Base-by-base conservation (phyloP, 2,329 filamentous ascomycete genomes). In the Ophiosphaerella korrae region DNA sequence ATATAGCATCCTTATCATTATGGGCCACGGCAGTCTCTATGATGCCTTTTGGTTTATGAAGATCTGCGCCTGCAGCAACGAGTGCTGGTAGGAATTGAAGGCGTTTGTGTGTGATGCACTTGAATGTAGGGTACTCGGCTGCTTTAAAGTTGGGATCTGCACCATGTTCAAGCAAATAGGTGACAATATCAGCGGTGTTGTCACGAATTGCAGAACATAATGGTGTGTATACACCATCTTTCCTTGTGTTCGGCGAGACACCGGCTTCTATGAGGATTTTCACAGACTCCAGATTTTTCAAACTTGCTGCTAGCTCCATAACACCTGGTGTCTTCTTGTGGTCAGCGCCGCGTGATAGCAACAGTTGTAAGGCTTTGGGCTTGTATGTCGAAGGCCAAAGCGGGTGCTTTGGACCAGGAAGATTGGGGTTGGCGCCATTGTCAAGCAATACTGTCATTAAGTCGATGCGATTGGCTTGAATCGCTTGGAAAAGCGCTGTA, bases 171-270 rank as follows among this genome's bases (percentile, higher is more conserved):
- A 83, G 77, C 73, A 89, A 78, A 11, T 87, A 79, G 12, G 81
- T 75, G 42, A 89, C 79, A 33, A 89, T 84, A 12, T 88, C 84
- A 18, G 75, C 66, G 41, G 82, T 80, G 64, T 88, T 82, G 68
- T 89, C 86, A 18, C 86, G 84, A 55, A 89, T 88, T 0, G 86
- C 79, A 0, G 85, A 84, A 73, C 86, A 88, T 0, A 89, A 76
- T 0, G 86, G 86, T 0, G 86, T 88, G 70, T 87, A 89, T 29
- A 83, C 81, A 7, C 84, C 84, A 55, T 88, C 86, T 66, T 86
- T 87, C 58, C 82, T 84, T 8, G 76, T 66, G 55, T 87, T 85
- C 36, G 83, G 82, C 40, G 82, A 80, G n/a, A 87, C 82, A 11
- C 83, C 82, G 1, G 82, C 79, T 23, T 82, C 77, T 42, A 86